Evolutionary conservation across 148 eudicot species (phyloP), one percentile per base, ranked within the genome.

Genomic region (Simmondsia chinensis): DNA sequence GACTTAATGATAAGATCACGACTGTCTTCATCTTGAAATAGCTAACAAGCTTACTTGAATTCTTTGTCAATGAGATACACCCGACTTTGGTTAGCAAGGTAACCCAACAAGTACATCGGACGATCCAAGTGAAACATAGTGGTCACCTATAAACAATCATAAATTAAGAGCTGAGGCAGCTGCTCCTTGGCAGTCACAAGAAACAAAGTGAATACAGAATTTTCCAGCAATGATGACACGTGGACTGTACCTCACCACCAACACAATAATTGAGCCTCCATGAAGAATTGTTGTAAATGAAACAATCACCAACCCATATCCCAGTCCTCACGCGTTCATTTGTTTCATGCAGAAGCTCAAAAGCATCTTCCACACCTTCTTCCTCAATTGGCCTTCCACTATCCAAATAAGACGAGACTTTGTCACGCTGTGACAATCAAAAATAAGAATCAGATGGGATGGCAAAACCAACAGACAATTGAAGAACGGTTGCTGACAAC

Each of bases 111-210:
- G 57, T 91, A 91, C 99, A 91, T 91, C 16, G 99, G 99, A 47
- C 99, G 88, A 51, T 91, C 99, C 76, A 91, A 71, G 69, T 91
- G 99, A 61, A 82, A 91, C 99, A 91, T 91, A 15, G 99, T 91
- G 35, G 99, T 91, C 11, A 91, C 95, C 99, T 91, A 70, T 47
- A 65, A n/a, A n/a, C n/a, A n/a, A n/a, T n/a, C n/a, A n/a, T n/a
- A n/a, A n/a, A n/a, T n/a, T n/a, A n/a, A n/a, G n/a, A n/a, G n/a
- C n/a, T n/a, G n/a, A n/a, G n/a, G n/a, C n/a, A n/a, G n/a, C n/a
- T n/a, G n/a, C n/a, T n/a, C n/a, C n/a, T n/a, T n/a, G n/a, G n/a
- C n/a, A n/a, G n/a, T n/a, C n/a, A n/a, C n/a, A n/a, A n/a, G n/a
- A n/a, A n/a, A n/a, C n/a, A n/a, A n/a, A n/a, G n/a, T n/a, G n/a